Conservation (phyloP, 2,329 filamentous ascomycete genomes). For the Macrophomina pseudophaseolina region DNA sequence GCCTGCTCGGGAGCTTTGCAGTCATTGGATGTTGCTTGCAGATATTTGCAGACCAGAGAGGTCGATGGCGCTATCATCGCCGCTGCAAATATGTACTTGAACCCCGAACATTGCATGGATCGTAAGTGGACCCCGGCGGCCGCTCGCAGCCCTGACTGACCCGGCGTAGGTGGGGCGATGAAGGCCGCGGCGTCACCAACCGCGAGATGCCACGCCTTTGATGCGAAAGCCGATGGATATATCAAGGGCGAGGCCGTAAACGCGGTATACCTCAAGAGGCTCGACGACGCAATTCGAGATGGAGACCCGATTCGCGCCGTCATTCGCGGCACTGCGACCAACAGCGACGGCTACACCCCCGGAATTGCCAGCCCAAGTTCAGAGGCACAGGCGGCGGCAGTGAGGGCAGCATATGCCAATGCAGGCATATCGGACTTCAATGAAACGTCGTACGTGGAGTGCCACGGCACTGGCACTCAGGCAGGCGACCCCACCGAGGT, state of each 20-base stretch:
- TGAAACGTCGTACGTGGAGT: slow-evolving; percentile 49
- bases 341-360: slow-evolving; percentile 35
- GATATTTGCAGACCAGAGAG: slow-evolving; percentile 32
- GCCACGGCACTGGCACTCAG: slow-evolving; percentile 60
- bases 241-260: slow-evolving; percentile 37
- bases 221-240: slow-evolving; percentile 35
- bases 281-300: slow-evolving; percentile 38
- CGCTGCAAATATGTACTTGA: slow-evolving; percentile 20
- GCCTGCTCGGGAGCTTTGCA: slow-evolving; percentile 37
- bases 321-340: slow-evolving; percentile 34
- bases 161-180: slow-evolving; percentile 18
- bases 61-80: neutral
- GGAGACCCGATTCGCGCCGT: slow-evolving; percentile 40
- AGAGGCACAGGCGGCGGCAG: slow-evolving; percentile 42
- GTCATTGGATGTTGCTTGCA: slow-evolving; percentile 31
- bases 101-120: slow-evolving; percentile 36
- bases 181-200: slow-evolving; percentile 14
- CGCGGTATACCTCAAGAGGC: slow-evolving; percentile 36
- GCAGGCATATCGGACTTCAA: slow-evolving; percentile 36
- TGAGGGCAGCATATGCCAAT: slow-evolving; percentile 41
- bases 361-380: slow-evolving; percentile 43
- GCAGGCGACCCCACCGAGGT: slow-evolving; percentile 63
- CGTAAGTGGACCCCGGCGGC: slow-evolving; percentile 25
- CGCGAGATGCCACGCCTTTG: slow-evolving; percentile 34
- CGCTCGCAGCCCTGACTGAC: slow-evolving; percentile 13